These are phyloP conservation scores for Fraxinus anomala DNA, from an alignment of 257 asterid genomes.

Conservation along the genomic window DNA sequence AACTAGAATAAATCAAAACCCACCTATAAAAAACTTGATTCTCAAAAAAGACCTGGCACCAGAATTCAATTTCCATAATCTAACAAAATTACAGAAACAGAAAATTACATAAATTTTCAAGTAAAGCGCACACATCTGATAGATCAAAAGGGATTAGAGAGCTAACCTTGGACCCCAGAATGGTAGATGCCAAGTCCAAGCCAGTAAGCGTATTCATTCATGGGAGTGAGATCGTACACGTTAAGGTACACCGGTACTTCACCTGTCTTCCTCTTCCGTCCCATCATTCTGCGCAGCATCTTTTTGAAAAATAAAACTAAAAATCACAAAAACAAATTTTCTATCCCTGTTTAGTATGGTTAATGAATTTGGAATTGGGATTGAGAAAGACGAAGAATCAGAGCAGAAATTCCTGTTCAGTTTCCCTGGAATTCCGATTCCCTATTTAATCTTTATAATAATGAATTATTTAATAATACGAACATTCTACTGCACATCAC, in stretches of 20 bases:
- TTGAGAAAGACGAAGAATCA: constrained; percentile 7
- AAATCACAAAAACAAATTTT: not conserved
- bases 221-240: constrained; percentile 69
- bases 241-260: constrained; percentile 61
- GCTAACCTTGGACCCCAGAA: constrained; percentile 66
- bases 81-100: not conserved
- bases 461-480: not conserved
- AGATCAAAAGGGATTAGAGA: not conserved
- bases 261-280: constrained; percentile 57
- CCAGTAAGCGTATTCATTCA: constrained; percentile 76
- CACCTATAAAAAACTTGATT: not conserved
- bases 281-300: constrained; percentile 53
- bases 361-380: constrained; percentile 14
- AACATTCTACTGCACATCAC: not conserved
- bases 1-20: not conserved
- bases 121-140: not conserved
- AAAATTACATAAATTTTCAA: not conserved
- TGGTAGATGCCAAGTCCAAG: constrained; percentile 73
- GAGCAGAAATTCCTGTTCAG: constrained; percentile 18
- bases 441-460: not conserved
- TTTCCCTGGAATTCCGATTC: not conserved
- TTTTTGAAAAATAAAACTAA: not conserved
- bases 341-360: not conserved
- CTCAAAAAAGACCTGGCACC: not conserved
- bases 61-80: not conserved